Conservation (phyloP, 345 rosid species). For the Pugionium cornutum region DNA sequence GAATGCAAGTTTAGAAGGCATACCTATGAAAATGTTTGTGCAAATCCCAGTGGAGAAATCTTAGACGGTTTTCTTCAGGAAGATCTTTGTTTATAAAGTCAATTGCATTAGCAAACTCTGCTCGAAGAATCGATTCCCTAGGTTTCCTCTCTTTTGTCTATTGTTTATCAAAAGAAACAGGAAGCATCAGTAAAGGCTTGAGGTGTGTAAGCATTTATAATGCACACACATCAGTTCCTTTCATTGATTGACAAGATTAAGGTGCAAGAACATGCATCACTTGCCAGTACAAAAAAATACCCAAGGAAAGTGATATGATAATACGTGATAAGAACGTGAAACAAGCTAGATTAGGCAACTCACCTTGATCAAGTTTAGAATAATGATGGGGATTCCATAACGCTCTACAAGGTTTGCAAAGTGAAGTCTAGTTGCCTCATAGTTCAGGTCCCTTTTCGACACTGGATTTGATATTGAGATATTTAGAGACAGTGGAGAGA, state of each 20-base stretch:
- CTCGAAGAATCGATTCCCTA: slow-evolving; percentile 87
- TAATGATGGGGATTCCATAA: slow-evolving; percentile 94
- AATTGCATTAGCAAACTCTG: slow-evolving; percentile 97
- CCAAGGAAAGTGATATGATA: not conserved
- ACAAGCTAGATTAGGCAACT: slow-evolving; percentile 32
- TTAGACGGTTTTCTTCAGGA: slow-evolving; percentile 70
- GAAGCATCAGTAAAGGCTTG: slow-evolving; percentile 20
- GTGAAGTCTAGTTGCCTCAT: slow-evolving; percentile 92
- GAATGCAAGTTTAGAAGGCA: not conserved
- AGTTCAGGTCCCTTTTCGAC: slow-evolving; percentile 83
- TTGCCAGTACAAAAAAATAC: slow-evolving; percentile 15
- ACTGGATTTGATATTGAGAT: slow-evolving; percentile 51
- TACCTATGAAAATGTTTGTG: slow-evolving; percentile 88
- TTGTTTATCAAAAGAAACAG: slow-evolving; percentile 15
- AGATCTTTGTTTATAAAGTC: slow-evolving; percentile 85
- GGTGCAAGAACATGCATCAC: slow-evolving; percentile 23
- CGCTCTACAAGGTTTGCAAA: slow-evolving; percentile 85
- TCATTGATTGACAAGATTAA: slow-evolving; percentile 7
- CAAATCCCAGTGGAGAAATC: slow-evolving; percentile 56
- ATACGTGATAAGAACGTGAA: slow-evolving; percentile 11
- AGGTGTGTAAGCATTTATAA: not conserved
- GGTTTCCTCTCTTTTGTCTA: slow-evolving; percentile 56
- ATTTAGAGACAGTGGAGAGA: slow-evolving; percentile 18
- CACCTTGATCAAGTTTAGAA: slow-evolving; percentile 93
- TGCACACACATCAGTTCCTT: slow-evolving; percentile 14